These are phyloP conservation scores for Epichloe brachyelytri DNA, from an alignment of 2,329 filamentous ascomycete species.

Conservation along the genomic window DNA sequence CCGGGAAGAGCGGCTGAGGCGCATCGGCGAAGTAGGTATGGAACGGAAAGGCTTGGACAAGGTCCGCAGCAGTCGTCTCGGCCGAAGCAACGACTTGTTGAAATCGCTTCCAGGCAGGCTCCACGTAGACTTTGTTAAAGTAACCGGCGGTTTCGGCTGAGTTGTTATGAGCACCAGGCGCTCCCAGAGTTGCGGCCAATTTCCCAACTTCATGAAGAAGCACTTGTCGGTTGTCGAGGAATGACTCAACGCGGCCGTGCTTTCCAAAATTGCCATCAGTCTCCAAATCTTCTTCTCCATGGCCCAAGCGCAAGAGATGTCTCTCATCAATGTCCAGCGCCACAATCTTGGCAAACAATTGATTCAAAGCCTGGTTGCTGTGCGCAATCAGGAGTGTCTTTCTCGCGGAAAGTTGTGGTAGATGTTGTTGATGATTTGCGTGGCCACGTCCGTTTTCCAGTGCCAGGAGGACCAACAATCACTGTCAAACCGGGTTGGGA, in stretches of 20 bases:
- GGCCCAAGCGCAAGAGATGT: constrained; percentile 81
- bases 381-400: constrained; percentile 84
- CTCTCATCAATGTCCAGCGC: constrained; percentile 90
- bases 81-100: constrained; percentile 43
- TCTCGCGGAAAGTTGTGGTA: constrained; percentile 96
- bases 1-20: constrained; percentile 71
- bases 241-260: constrained; percentile 86
- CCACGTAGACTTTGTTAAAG: constrained; percentile 85
- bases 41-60: constrained; percentile 74
- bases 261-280: constrained; percentile 86
- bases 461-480: constrained; percentile 88
- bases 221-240: constrained; percentile 71
- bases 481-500: constrained; percentile 89
- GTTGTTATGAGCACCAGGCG: constrained; percentile 86
- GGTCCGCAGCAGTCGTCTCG: constrained; percentile 43
- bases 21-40: constrained; percentile 76
- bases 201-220: constrained; percentile 77
- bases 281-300: constrained; percentile 87
- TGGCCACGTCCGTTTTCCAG: constrained; percentile 96
- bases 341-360: constrained; percentile 96
- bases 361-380: constrained; percentile 95
- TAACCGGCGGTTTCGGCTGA: constrained; percentile 96
- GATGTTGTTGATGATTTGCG: constrained; percentile 96
- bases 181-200: constrained; percentile 70
- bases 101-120: constrained; percentile 81